Base-by-base conservation (phyloP, 2,329 filamentous ascomycete species). In the Diatrype stigma region DNA sequence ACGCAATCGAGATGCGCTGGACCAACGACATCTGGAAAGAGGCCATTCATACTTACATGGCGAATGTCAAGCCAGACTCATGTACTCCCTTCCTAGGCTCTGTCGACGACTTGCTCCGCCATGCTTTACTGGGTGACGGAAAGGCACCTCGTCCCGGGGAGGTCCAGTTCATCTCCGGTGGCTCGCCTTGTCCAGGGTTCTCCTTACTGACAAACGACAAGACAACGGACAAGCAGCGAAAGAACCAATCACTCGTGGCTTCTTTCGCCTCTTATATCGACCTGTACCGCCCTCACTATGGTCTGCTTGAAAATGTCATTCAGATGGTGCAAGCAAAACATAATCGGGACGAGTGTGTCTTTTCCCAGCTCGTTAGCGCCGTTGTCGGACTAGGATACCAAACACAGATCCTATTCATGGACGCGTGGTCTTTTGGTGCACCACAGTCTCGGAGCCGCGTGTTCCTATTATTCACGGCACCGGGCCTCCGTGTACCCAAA, bases 301-400 rank as follows among this genome's bases (percentile, higher is more conserved):
- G 84, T 0, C 57, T 93, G 0, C 74, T 95, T 0, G 90, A 95
- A 65, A 95, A 95, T 57, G 90, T 95, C 0, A 69, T 80, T 0
- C 75, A 71, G 0, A 89, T 93, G 70, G 78, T 87, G 0, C 76
- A 70, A 45, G 73, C 62, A 22, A 70, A 71, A 17, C 72, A 66
- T 17, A 69, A 67, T 30, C 69, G 76, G 16, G 69, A 76, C 3
- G 74, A 86, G 19, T 88, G 89, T 51, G 80, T 89, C 0, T 84
- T 92, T 47, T 84, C 84, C 1, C 88, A 92, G 57, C 72, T 94
- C 0, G 74, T 94, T 10, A 88, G 86, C 55, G 78, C 84, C 1
- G 70, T 94, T 0, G 85, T 93, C 0, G 87, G 85, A 0, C 74
- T 94, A 55, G 89, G 89, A 0, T 95, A 94, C 57, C 89, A 95